Evolutionary conservation across 441 rosid species (phyloP), one percentile per base, ranked within the genome.

Genomic region (Macaranga tanarius): DNA sequence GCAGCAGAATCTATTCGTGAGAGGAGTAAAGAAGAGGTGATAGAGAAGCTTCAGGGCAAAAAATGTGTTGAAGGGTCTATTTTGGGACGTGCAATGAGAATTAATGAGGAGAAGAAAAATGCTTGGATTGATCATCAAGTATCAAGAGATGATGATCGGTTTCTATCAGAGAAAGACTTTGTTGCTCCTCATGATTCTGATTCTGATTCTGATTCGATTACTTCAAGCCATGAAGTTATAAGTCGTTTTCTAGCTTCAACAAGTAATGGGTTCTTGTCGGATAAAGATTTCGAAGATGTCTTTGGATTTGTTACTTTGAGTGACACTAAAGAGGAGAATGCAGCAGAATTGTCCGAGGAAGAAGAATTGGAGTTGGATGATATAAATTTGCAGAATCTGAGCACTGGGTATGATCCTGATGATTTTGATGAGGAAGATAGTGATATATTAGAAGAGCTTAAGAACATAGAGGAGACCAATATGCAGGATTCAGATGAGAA

Each of bases 181-280:
- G 9, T 65, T 40, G 81, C 50, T 51, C 25, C 62, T 20, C 70
- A 68, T 76, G 89, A 59, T 44, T 65, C 57, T 23, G 70, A 74
- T 78, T 71, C 47, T 23, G 89, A 88, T 65, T 79, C 87, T 17
- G 90, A 84, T 73, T 88, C 90, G 0, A 80, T 83, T 60, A 65
- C 83, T 79, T 89, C 94, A 20, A 87, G 89, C 79, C 84, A 80
- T 52, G 91, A 82, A 64, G 61, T 78, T 45, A 60, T 71, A 66
- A 86, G 88, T 79, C 85, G 75, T n/a, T 79, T 77, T 25, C 34
- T 77, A 13, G 84, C 81, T 56, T 84, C 90, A 61, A 78, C 66
- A 22, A 80, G 83, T 10, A 85, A 86, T 55, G 88, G 80, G 58
- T 87, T 88, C 72, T 74, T 87, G 25, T 84, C 93, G 4, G 92